Evolutionary conservation across 768 basidiomycete genomes (phyloP), one percentile per base, ranked within the genome.

Genomic region (Sporobolomyces pararoseus): DNA sequence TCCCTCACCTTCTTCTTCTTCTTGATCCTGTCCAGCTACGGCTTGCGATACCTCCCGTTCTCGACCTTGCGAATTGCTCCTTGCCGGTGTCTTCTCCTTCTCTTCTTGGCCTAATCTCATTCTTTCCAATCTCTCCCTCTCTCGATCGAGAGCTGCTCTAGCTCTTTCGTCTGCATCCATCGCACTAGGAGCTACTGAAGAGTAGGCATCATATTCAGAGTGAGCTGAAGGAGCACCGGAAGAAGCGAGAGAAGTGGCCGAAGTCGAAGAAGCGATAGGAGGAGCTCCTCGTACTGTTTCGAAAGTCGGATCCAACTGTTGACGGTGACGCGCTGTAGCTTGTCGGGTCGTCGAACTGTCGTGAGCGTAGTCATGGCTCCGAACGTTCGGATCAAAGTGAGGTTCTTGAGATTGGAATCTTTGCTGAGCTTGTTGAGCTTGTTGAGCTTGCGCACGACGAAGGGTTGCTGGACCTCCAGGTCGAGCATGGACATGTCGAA

Each of bases 401-500:
- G 53, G 60, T 32, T 39, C 42, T 27, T 21, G 46, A 2, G 29
- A 27, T 29, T 47, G 58, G n/a, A 42, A 47, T 7, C 39, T 42
- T 27, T 58, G n/a, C n/a, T n/a, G n/a, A n/a, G n/a, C n/a, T n/a
- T n/a, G 70, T 25, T 35, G 52, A 13, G 52, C 52, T 19, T 65
- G 52, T 46, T 49, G 53, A 2, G 54, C 53, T 51, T 62, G 52
- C 6, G 70, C 52, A 0, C 69, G 53, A 12, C 68, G 60, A 14
- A 73, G 62, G 2, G 82, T 66, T 81, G 69, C 69, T 10, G 69
- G 69, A 0, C 69, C 69, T 42, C 47, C 65, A 0, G 65, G 63
- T 6, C 65, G 66, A 78, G 74, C 84, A 81, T 52, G 83, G 80
- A 50, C 85, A 76, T 92, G 88, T 65, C 90, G 89, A 53, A 98